Base-by-base conservation (phyloP, 177 flowering plant species). In the Telopea speciosissima region DNA sequence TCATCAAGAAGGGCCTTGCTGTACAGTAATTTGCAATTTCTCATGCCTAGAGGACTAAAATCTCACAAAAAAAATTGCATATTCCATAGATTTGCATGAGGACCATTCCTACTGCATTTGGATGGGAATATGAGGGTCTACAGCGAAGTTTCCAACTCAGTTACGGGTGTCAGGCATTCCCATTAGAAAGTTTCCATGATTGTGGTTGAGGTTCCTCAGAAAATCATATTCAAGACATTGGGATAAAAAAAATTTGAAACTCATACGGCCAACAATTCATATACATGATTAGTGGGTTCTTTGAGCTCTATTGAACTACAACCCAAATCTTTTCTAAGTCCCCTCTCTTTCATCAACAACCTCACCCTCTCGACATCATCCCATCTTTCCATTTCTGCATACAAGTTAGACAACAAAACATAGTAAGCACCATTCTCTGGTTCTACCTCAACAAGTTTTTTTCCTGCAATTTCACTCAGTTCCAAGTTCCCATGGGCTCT, bases 361-460 rank as follows among this genome's bases (percentile, higher is more conserved):
- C 90, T 78, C 24, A 85, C 76, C 25, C 70, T 66, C 74, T 72
- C 82, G 19, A 76, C 87, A 68, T 88, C 85, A 70, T 25, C 59
- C 90, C 91, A 85, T 75, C 83, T 85, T 36, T 85, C 90, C 84
- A 80, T 79, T 68, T 83, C 83, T 25, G 88, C 85, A 77, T 86
- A 86, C 62, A 87, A 71, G 67, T 83, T 85, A 24, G 89, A 86
- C 69, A 90, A 75, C 63, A 80, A 13, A 19, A 76, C 80, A 74
- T 82, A 79, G 63, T 83, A 81, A 63, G 81, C 85, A 69, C 79
- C 68, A 76, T 86, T 87, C n/a, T 56, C 65, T 1, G 89, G 89
- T 61, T 79, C 89, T 74, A 88, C 59, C 60, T 78, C 85, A 72
- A 86, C 73, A 56, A 88, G 87, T 72, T 75, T 88, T 78, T 76